These are phyloP conservation scores for Tetrapisispora fleetii DNA, from an alignment of 805 yeast species.

Conservation along the genomic window DNA sequence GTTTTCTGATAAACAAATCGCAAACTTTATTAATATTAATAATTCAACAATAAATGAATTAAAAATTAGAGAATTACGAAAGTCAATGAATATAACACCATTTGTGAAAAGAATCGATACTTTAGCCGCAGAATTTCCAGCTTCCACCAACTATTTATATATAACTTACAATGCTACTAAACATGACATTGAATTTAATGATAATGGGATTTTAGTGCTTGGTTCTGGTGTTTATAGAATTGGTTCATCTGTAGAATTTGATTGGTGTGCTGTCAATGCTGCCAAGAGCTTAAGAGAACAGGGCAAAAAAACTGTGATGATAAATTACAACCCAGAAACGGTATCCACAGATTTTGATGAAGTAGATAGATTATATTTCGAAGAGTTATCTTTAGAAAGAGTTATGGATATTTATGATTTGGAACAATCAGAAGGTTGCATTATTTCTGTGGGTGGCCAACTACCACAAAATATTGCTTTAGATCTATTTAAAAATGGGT, in stretches of 20 bases:
- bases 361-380: slow-evolving; percentile 94
- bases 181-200: slow-evolving; percentile 77
- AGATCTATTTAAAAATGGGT: slow-evolving; percentile 66
- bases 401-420: slow-evolving; percentile 95
- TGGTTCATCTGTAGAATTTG: slow-evolving; percentile 97
- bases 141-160: slow-evolving; percentile 87
- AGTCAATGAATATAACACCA: slow-evolving; percentile 78
- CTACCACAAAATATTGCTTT: slow-evolving; percentile 95
- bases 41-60: slow-evolving; percentile 43
- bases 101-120: slow-evolving; percentile 96
- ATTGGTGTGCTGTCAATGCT: slow-evolving; percentile 98
- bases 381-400: slow-evolving; percentile 89
- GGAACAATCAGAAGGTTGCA: slow-evolving; percentile 82
- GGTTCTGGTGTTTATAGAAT: slow-evolving; percentile 99
- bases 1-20: slow-evolving; percentile 91
- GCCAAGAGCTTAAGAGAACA: slow-evolving; percentile 85
- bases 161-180: slow-evolving; percentile 87
- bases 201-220: slow-evolving; percentile 84
- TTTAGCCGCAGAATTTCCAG: slow-evolving; percentile 98
- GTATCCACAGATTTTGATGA: slow-evolving; percentile 98
- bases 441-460: slow-evolving; percentile 97
- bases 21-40: slow-evolving; percentile 51
- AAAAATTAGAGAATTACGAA: slow-evolving; percentile 75
- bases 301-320: slow-evolving; percentile 88
- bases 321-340: slow-evolving; percentile 96